Conservation (phyloP, 352 stramenopile species). For the Phytophthora podocarpi region DNA sequence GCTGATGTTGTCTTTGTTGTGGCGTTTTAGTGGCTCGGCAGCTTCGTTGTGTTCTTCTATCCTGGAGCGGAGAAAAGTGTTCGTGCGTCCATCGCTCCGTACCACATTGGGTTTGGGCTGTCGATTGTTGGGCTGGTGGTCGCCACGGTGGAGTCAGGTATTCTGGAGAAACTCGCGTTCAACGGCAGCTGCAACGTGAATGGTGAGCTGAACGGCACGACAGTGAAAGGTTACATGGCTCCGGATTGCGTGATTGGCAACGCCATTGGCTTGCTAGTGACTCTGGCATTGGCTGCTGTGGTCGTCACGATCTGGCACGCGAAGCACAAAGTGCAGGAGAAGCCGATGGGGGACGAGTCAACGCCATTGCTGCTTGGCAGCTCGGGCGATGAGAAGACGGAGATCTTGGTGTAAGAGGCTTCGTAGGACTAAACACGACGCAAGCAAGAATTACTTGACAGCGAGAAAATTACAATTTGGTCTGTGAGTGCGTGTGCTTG, state of each 20-base stretch:
- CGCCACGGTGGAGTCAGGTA: constrained; percentile 65
- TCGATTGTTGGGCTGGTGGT: constrained; percentile 67
- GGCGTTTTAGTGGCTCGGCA: constrained; percentile 55
- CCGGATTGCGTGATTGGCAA: constrained; percentile 79
- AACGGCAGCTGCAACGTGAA: constrained; percentile 85
- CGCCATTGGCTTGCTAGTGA: constrained; percentile 68
- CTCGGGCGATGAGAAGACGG: constrained; percentile 34
- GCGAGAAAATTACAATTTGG: not conserved
- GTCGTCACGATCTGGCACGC: constrained; percentile 58
- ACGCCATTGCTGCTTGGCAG: constrained; percentile 48
- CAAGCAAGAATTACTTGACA: not conserved
- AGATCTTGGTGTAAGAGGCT: constrained; percentile 20
- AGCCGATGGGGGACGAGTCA: constrained; percentile 39
- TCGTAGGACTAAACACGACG: not conserved
- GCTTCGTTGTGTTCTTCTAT: constrained; percentile 80
- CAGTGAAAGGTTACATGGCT: constrained; percentile 78
- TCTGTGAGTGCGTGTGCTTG: too few species aligned
- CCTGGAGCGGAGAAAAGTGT: constrained; percentile 56
- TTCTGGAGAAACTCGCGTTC: constrained; percentile 87
- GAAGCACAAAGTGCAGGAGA: constrained; percentile 39
- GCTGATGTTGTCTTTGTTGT: constrained; percentile 1
- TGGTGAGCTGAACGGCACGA: constrained; percentile 59
- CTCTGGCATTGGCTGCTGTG: constrained; percentile 45
- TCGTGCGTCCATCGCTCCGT: constrained; percentile 51
- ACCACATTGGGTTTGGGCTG: constrained; percentile 75